Base-by-base conservation (phyloP, 75 land plant species). In the Ceratopteris richardii region DNA sequence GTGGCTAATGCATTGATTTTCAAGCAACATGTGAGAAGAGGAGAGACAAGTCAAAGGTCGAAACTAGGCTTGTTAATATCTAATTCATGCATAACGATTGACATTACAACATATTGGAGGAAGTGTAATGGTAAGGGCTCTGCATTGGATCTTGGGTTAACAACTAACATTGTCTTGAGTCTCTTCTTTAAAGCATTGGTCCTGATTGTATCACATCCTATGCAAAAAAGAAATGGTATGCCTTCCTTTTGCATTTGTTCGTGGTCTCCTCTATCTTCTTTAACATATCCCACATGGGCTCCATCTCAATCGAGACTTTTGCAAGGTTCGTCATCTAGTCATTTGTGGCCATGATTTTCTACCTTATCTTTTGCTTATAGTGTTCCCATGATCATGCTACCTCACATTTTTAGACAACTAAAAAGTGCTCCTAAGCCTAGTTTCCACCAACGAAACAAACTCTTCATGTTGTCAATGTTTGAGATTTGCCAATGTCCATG, bases 1-100 rank as follows among this genome's bases (percentile, higher is more conserved):
- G 96, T 94, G 51, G 98, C 96, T 0, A 86, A 86, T 56, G 98
- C 98, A 0, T 73, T 94, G 24, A 66, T 94, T 22, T 81, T 73
- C 58, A 68, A 83, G 27, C 84, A 96, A 2, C 78, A 94, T 66
- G 83, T 79, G 3, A 3, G 9, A 33, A 33, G 55, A 29, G 62
- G 58, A n/a, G 33, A 57, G 17, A 22, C 33, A 26, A 44, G 64
- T 17, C 21, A 41, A 2, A 25, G 66, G 37, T 9, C 37, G 9
- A 33, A 3, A 4, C 9, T 33, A 33, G 37, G 37, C 3, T 33
- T 33, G 7, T 33, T 33, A 33, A 3, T 33, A 3, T 33, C 37
- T 9, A 33, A 4, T 4, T 33, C 37, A 33, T 33, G 37, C 9
- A 9, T 33, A 4, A 9, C 37, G 9, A 33, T 33, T 33, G 37